phyloP scores from a whole-genome alignment of 2,329 filamentous ascomycete species.

The Alternaria arborescens region DNA sequence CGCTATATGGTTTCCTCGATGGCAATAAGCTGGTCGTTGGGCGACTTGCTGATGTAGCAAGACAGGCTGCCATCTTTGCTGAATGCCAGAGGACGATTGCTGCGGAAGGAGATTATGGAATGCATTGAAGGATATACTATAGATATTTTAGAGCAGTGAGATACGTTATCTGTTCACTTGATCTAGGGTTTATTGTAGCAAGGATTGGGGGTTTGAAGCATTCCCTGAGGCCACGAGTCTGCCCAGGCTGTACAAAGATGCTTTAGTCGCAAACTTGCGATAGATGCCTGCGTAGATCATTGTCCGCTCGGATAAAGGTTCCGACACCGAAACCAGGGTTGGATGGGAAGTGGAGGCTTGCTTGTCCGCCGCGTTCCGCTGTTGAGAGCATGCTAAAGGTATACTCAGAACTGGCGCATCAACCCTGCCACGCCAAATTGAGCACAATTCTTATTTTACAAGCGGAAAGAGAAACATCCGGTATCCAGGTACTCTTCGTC shows the following conservation, averaged over 20 bases:
- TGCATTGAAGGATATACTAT: slow-evolving; percentile 28
- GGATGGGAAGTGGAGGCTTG: slow-evolving; percentile 10
- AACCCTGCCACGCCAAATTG: not conserved
- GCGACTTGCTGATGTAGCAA: slow-evolving; percentile 65
- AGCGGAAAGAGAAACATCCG: not conserved
- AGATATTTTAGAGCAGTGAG: not conserved
- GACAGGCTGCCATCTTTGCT: slow-evolving; percentile 68
- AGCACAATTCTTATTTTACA: not conserved
- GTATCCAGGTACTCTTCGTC: not conserved
- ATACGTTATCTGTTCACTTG: not conserved
- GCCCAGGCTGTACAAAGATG: not conserved
- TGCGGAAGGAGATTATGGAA: slow-evolving; percentile 42
- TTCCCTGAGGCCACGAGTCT: not conserved
- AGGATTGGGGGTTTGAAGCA: not conserved
- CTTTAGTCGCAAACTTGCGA: not conserved
- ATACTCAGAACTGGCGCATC: not conserved
- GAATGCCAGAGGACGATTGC: slow-evolving; percentile 61
- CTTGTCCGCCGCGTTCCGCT: slow-evolving; percentile 17
- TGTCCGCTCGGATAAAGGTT: slow-evolving; percentile 8
- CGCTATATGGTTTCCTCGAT: slow-evolving; percentile 67
- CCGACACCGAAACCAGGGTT: slow-evolving; percentile 5
- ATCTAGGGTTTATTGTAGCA: not conserved
- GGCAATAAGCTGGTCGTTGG: slow-evolving; percentile 68
- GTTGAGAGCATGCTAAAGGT: not conserved
- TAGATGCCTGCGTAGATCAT: slow-evolving; percentile 3